Base-by-base conservation (phyloP, 495 filamentous ascomycete species). In the Neurospora tetraspora region DNA sequence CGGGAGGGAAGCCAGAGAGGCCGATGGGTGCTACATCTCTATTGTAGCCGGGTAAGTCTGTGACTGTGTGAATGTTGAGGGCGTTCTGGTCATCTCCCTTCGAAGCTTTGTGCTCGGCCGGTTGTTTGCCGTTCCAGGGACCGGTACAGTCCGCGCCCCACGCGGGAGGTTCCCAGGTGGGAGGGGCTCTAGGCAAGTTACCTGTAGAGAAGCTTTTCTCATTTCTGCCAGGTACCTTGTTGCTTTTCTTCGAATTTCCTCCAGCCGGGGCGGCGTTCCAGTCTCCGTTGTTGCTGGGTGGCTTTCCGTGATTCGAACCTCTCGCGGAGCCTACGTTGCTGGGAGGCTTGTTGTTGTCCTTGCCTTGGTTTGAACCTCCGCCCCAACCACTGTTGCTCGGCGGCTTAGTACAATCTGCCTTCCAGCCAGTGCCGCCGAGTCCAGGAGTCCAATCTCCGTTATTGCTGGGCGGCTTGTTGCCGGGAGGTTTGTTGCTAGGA, bases 371-470 rank as follows among this genome's bases (percentile, higher is more conserved):
- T 38, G 36, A 34, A 42, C 45, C 47, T 74, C 61, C 18, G 8
- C 27, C 39, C 70, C 69, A 43, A 4, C 70, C 27, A 16, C 14
- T 42, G 73, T 61, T 68, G 18, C 20, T 74, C 16, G 59, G 36
- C n/a, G 47, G 27, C 42, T 69, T 69, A 11, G 69, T 45, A 27
- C 43, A 45, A 47, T 72, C 53, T 65, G 53, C 53, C 53, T 31
- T 65, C 53, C 53, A 65, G 14, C 53, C 42, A 31, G 69, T 10
- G 31, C 23, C 71, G 59, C 61, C 59, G 70, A 68, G 47, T 12
- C 70, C 77, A 69, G 73, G 72, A 36, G 53, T 65, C 53, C 53
- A 65, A 65, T 65, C 53, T 65, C 53, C 53, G 3, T 65, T 65
- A 18, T 65, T 65, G 23, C 27, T 65, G 27, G 53, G 53, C 3